Conservation (phyloP, 192 early-diverging fungal species). For the Coemansia sp. region DNA sequence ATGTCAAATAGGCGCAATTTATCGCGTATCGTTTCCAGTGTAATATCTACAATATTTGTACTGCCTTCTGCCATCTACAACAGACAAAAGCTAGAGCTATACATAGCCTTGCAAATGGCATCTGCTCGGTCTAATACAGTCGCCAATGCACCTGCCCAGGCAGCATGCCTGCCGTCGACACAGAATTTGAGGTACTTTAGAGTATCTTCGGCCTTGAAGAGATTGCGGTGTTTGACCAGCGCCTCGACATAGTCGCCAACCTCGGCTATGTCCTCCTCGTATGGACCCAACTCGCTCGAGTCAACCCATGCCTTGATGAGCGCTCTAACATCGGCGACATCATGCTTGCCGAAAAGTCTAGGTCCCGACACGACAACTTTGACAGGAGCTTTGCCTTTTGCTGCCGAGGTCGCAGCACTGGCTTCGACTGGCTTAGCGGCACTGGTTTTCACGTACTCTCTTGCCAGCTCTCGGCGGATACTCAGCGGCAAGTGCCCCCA, state of each 20-base stretch:
- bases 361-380: conserved; percentile 9
- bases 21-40: not conserved
- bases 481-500: conserved; percentile 30
- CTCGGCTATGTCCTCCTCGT: conserved; percentile 29
- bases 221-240: conserved; percentile 21
- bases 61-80: not conserved
- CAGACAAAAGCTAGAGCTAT: conserved; percentile 18
- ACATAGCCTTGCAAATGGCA: conserved; percentile 25
- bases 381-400: not conserved
- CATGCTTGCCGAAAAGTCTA: conserved; percentile 22
- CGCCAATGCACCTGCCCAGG: conserved; percentile 20
- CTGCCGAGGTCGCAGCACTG: not conserved
- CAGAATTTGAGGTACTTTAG: conserved; percentile 20
- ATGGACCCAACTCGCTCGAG: conserved; percentile 17
- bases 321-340: conserved; percentile 10
- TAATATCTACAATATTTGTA: not conserved
- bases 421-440: not conserved
- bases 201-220: conserved; percentile 15
- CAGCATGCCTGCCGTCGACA: not conserved
- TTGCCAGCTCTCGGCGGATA: conserved; percentile 40
- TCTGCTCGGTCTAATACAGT: conserved; percentile 11
- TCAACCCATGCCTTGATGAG: conserved; percentile 31
- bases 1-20: conserved; percentile 6
- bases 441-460: conserved; percentile 27
- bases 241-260: conserved; percentile 33